A percentile compares a stretch with the other conserved stretches of the same genome.
These are phyloP conservation scores for Ophiostoma tasmaniense DNA, from an alignment of 2,329 filamentous ascomycete species.

Conservation along the genomic window DNA sequence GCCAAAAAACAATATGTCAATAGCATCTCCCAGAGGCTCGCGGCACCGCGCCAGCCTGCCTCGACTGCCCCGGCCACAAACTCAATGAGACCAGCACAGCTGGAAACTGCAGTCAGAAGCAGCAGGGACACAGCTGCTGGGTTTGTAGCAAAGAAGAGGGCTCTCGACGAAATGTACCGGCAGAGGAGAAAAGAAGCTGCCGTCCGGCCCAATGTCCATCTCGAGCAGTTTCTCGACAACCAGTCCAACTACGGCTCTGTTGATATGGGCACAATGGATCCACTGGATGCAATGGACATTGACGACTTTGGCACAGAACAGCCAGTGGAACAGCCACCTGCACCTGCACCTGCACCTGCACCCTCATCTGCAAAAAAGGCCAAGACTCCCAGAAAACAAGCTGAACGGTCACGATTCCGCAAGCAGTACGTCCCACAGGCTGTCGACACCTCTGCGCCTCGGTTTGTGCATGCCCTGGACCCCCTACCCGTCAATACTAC, in stretches of 20 bases:
- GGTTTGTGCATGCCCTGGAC: constrained; percentile 46
- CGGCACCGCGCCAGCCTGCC: constrained; percentile 12
- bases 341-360: not conserved
- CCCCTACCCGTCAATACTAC: constrained; percentile 32
- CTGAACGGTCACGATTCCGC: constrained; percentile 29
- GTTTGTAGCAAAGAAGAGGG: constrained; percentile 45
- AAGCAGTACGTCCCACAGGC: constrained; percentile 38
- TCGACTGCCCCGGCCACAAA: not conserved
- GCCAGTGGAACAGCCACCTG: not conserved
- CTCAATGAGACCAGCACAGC: constrained; percentile 39
- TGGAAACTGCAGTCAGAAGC: constrained; percentile 40
- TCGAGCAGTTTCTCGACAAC: constrained; percentile 28
- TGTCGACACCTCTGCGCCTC: constrained; percentile 43
- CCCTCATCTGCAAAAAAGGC: not conserved
- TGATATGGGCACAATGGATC: not conserved
- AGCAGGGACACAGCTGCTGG: constrained; percentile 27
- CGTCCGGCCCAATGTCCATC: constrained; percentile 25
- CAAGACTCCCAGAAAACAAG: not conserved
- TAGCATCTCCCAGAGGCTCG: constrained; percentile 4
- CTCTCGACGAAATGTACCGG: constrained; percentile 47
- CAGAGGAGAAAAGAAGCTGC: constrained; percentile 26
- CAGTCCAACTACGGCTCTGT: constrained; percentile 5
- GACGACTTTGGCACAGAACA: not conserved
- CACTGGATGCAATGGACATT: not conserved
- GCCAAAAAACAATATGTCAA: constrained; percentile 4